Evolutionary conservation across 2,329 filamentous ascomycete genomes (phyloP), one percentile per base, ranked within the genome.

Genomic region (Escovopsis weberi): DNA sequence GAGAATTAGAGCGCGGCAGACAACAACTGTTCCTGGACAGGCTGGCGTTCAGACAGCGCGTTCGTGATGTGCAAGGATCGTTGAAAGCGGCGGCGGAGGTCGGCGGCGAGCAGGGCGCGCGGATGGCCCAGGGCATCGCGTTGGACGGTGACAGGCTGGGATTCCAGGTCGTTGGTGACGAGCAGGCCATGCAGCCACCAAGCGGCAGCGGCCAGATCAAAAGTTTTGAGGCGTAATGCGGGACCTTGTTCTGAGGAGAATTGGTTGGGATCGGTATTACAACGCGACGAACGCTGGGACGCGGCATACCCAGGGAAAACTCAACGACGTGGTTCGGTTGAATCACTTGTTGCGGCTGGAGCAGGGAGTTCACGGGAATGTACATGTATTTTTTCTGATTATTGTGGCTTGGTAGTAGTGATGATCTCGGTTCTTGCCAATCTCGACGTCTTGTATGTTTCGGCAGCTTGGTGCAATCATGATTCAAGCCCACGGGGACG

Each of bases 11-110:
- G 63, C 78, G 88, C 44, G 85, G 85, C 35, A 79, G 89, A 28
- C 88, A 96, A 60, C 85, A 95, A 60, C 74, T 98, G 15, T 94
- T 96, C 69, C 69, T 96, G 33, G 91, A 98, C 60, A 78, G 91
- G 23, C 70, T 98, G 40, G 76, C 83, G 2, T 94, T 96, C 67
- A 87, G 91, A 68, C 82, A 83, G 62, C 77, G 88, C 42, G 83
- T 95, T 26, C 76, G 80, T 42, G 83, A 88, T 48, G 82, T 87
- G 0, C 85, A 95, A 62, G 81, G 86, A 38, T 72, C 73, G 0
- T 68, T 94, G n/a, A 73, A 70, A 59, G 65, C 64, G n/a, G 74
- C 70, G 1, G 64, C 63, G 0, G 53, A 61, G 0, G 56, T 59
- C 6, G 72, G 70, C 6, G 70, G 68, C 28, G 72, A 74, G 15